phyloP scores from a whole-genome alignment of 1,139 yeast genomes.

The Scheffersomyces titani region DNA sequence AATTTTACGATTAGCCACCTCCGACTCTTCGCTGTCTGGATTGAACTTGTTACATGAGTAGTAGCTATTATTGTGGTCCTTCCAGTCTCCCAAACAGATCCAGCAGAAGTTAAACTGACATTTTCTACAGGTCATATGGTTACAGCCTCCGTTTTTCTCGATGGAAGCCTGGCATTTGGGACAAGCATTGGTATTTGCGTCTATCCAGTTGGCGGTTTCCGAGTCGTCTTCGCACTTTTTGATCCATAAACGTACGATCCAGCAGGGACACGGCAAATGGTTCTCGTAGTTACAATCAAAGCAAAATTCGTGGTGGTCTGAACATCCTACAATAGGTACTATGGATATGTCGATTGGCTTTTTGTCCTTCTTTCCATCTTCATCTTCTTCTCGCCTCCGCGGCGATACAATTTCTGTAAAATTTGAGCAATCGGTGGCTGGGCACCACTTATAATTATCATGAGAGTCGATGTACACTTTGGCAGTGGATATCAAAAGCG shows the following conservation, averaged over 20 bases:
- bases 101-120: constrained; percentile 88
- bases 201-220: constrained; percentile 87
- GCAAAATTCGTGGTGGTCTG: constrained; percentile 72
- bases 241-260: constrained; percentile 70
- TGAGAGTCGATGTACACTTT: constrained; percentile 53
- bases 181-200: constrained; percentile 85
- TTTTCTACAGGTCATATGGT: constrained; percentile 87
- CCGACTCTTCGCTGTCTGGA: constrained; percentile 27
- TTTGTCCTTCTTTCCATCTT: constrained; percentile 30
- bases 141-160: constrained; percentile 92
- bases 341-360: constrained; percentile 12
- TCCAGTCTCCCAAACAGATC: constrained; percentile 86
- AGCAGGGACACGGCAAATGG: constrained; percentile 85
- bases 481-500: constrained; percentile 29
- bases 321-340: constrained; percentile 57
- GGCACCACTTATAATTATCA: constrained; percentile 71
- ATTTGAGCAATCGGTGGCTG: constrained; percentile 77
- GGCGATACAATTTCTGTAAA: constrained; percentile 50
- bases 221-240: constrained; percentile 83
- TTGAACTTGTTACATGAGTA: constrained; percentile 69
- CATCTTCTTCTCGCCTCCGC: constrained; percentile 11
- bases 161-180: constrained; percentile 61
- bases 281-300: constrained; percentile 74
- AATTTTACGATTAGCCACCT: constrained; percentile 31
- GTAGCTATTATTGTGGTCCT: constrained; percentile 61